These are phyloP conservation scores for Jatropha curcas DNA, from an alignment of 345 rosid species.

Conservation along the genomic window DNA sequence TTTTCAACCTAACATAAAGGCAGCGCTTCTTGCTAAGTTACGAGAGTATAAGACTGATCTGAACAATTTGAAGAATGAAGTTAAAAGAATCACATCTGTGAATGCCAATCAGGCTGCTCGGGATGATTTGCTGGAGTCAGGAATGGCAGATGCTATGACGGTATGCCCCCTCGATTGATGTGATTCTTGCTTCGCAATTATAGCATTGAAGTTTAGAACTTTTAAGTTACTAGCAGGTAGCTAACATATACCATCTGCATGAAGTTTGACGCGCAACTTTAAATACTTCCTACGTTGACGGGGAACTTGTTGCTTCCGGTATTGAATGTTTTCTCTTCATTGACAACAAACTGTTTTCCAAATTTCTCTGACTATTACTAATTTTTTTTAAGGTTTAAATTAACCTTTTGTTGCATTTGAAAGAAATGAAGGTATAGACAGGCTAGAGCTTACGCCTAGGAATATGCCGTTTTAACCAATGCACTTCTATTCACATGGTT, in stretches of 20 bases:
- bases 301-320: background rate
- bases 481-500: background rate
- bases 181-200: background rate
- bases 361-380: background rate
- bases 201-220: background rate
- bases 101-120: slow-evolving; percentile 56
- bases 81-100: slow-evolving; percentile 59
- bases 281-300: background rate
- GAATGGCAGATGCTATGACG: slow-evolving; percentile 64
- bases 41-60: slow-evolving; percentile 87
- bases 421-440: background rate
- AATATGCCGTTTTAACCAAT: background rate
- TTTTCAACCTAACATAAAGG: slow-evolving; percentile 65
- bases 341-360: background rate
- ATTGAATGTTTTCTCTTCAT: background rate
- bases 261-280: background rate
- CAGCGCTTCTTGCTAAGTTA: slow-evolving; percentile 69
- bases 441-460: background rate
- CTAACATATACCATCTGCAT: background rate
- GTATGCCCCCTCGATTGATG: slow-evolving; percentile 29
- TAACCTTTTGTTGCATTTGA: background rate
- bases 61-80: slow-evolving; percentile 75
- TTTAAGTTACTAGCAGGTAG: background rate
- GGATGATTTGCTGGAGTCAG: slow-evolving; percentile 72
- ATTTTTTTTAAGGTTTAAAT: background rate